Percentiles rank a stretch among this genome's conserved stretches.
These are phyloP conservation scores for Rachicladosporium sp. DNA, from an alignment of 2,329 filamentous ascomycete genomes.

Conservation along the genomic window DNA sequence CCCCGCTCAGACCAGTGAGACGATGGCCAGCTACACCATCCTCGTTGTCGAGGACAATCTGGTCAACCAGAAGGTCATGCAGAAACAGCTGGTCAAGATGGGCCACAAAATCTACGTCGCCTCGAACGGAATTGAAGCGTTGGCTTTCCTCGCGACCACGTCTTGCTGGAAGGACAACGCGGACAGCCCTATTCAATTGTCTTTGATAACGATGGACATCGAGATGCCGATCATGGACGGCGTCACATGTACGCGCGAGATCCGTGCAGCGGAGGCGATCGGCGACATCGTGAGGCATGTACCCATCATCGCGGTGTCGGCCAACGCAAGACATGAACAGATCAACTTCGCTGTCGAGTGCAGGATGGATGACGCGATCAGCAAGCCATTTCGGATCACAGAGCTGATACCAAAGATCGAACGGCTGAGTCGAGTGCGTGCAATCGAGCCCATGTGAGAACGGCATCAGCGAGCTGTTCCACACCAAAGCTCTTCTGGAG, in stretches of 20 bases:
- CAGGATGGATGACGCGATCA: conserved; percentile 15
- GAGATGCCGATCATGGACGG: conserved; percentile 23
- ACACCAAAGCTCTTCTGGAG: too few relatives aligned
- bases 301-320: conserved; percentile 19
- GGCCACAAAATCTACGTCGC: conserved; percentile 15
- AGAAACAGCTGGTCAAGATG: conserved; percentile 14
- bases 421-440: conserved; percentile 20
- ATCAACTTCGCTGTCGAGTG: conserved; percentile 13
- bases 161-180: conserved; percentile 1
- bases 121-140: conserved; percentile 16
- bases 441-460: too few relatives aligned
- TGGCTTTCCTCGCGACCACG: conserved; percentile 14
- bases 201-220: conserved; percentile 19
- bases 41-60: conserved; percentile 19
- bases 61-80: conserved; percentile 19
- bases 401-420: conserved; percentile 40
- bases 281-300: conserved; percentile 9
- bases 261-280: conserved; percentile 15
- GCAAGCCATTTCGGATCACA: conserved; percentile 28
- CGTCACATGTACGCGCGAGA: conserved; percentile 13
- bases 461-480: too few relatives aligned
- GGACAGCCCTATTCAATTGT: conserved; percentile 7
- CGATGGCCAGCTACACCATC: conserved; percentile 1
- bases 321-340: conserved; percentile 19
- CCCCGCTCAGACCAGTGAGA: not conserved